Base-by-base conservation (phyloP, 768 basidiomycete species). In the Leccinum variicolor region DNA sequence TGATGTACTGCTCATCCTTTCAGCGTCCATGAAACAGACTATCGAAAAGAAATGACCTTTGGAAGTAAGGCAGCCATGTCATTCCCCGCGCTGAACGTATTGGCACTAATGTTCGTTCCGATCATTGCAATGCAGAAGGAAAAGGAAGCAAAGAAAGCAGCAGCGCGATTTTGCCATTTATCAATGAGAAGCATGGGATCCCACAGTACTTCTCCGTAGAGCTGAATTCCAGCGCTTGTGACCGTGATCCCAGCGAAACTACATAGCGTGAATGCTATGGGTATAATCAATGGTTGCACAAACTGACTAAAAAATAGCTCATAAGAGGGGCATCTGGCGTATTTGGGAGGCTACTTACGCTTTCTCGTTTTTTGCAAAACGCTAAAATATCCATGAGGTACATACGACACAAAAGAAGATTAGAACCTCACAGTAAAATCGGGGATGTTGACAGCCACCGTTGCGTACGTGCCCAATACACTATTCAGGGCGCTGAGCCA, bases 131-230 rank as follows among this genome's bases (percentile, higher is more conserved):
- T 73, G 26, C 77, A 76, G 69, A 92, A 92, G 23, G 84, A 80
- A 69, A 91, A 82, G 0, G 89, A 79, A 7, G 82, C 83, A 68
- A 95, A 94, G 77, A 94, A 95, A 5, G 87, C 85, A 1, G 87
- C 90, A 2, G 91, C 84, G 55, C 94, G 86, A 72, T 90, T 94
- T 63, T 89, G 82, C 92, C 92, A 94, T 47, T 77, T 78, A 69
- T 90, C 83, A 62, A 93, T 87, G 53, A 94, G 82, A 50, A 75
- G 74, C 14, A 88, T 77, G 0, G 92, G 91, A 66, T 94, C 84
- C 92, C 92, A 94, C 43, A 81, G 72, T 56, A 81, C 78, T 36
- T 75, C 71, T 23, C 87, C 90, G 64, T 93, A 94, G 15, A 93
- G 79, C 4, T 77, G 74, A 59, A 86, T 79, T 21, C 87, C 89